Conservation (phyloP, 352 stramenopile species). For the Phytophthora hybrid region DNA sequence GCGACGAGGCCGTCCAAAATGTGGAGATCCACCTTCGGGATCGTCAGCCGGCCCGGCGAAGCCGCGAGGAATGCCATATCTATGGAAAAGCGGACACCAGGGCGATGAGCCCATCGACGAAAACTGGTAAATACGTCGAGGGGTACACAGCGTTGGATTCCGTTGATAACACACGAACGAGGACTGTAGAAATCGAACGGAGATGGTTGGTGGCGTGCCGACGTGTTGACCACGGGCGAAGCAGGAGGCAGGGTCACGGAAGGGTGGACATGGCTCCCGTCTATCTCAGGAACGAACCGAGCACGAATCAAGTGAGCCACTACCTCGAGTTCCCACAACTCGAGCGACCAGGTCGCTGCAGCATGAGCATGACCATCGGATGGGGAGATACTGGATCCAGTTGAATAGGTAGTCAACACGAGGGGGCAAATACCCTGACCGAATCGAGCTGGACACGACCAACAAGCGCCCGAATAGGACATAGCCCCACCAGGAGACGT, state of each 20-base stretch:
- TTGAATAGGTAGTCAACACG: background rate
- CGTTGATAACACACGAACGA: background rate
- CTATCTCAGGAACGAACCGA: background rate
- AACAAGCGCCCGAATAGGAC: too few relatives aligned
- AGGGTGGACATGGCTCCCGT: too few relatives aligned
- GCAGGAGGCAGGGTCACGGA: background rate
- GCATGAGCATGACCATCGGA: background rate
- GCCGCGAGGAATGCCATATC: too few relatives aligned
- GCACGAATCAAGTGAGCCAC: slow-evolving; percentile 1
- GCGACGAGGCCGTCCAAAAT: too few relatives aligned
- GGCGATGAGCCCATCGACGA: too few relatives aligned
- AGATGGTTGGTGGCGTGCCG: background rate
- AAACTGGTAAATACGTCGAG: background rate
- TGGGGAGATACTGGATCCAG: background rate
- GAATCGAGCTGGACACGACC: background rate
- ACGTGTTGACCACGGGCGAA: background rate
- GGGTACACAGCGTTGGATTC: background rate
- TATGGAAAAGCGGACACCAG: too few relatives aligned
- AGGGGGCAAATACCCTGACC: background rate
- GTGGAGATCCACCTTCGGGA: too few relatives aligned
- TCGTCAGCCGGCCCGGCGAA: too few relatives aligned
- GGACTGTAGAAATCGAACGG: background rate
- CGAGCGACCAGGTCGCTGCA: background rate
- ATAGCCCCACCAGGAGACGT: too few relatives aligned
- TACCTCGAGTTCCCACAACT: background rate